Evolutionary conservation across 768 basidiomycete genomes (phyloP), one percentile per base, ranked within the genome.

Genomic region (Rubroboletus pulcherrimus): DNA sequence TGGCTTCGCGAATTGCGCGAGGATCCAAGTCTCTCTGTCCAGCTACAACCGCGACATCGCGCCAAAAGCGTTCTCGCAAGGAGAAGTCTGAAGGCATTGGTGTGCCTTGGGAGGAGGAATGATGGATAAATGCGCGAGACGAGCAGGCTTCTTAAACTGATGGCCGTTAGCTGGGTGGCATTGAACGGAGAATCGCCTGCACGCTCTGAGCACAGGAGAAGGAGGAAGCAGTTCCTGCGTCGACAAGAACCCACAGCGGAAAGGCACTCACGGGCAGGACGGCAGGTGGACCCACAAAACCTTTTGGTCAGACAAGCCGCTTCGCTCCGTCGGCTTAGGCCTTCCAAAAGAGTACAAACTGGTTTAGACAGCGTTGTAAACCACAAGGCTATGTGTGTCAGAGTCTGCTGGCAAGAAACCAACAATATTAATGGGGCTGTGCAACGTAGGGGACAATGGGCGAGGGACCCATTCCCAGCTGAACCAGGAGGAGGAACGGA

Each of bases 11-110:
- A 8, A 67, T 58, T 6, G 38, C 49, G 2, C 15, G 34, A 12
- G 65, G 62, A 35, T 61, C 63, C 19, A 54, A 7, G 26, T 37
- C 34, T 15, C 49, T 33, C 4, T 56, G 61, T 5, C 54, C 58
- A 11, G 46, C 41, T 10, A 42, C 63, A 5, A 49, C 49, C 10
- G 61, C 59, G 9, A 67, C 57, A 30, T 68, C 61, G 49, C 58
- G 59, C 67, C 67, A 68, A 33, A 65, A 68, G 35, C 61, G 65
- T n/a, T 65, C 63, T 7, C 51, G 63, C 24, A 68, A 24, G 7
- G 63, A 33, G 44, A 5, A 4, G 31, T 53, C 57, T 7, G 50
- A 26, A 39, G 61, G 19, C 67, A 69, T 67, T 7, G 39, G 29
- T 5, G 39, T 17, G n/a, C 11, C n/a, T 19, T 37, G 34, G 37